These are phyloP conservation scores for Carnegiea gigantea DNA, from an alignment of 179 eudicot genomes.

Conservation along the genomic window DNA sequence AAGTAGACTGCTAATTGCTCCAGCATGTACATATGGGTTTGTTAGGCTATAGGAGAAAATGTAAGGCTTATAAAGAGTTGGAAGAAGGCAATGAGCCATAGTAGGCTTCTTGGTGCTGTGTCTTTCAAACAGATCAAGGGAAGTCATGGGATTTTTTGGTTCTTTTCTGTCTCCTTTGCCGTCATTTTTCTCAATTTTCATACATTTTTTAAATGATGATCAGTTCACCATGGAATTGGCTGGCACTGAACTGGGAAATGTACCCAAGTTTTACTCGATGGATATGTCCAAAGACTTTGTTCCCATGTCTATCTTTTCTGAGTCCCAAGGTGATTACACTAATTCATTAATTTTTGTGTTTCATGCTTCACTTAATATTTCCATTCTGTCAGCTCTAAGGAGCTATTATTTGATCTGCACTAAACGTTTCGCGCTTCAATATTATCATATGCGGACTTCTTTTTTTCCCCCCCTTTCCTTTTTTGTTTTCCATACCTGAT, in stretches of 20 bases:
- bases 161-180: slow-evolving; percentile 16
- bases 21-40: neutral
- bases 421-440: no score
- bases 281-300: slow-evolving; percentile 66
- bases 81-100: neutral
- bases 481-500: neutral
- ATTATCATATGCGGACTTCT: neutral
- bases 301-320: slow-evolving; percentile 81
- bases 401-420: neutral
- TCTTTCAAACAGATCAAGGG: slow-evolving; percentile 12
- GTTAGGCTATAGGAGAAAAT: neutral
- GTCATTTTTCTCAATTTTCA: slow-evolving; percentile 26
- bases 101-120: neutral
- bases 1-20: neutral
- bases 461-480: neutral
- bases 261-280: slow-evolving; percentile 69
- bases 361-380: neutral
- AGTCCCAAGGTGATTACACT: slow-evolving; percentile 62
- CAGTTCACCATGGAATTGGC: slow-evolving; percentile 89
- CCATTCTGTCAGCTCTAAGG: neutral
- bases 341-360: neutral
- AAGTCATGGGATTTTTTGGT: slow-evolving; percentile 18
- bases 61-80: neutral
- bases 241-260: slow-evolving; percentile 58
- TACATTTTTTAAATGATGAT: slow-evolving; percentile 37